Evolutionary conservation across 768 basidiomycete genomes (phyloP), one percentile per base, ranked within the genome.

Genomic region (Mycena leptocephala): DNA sequence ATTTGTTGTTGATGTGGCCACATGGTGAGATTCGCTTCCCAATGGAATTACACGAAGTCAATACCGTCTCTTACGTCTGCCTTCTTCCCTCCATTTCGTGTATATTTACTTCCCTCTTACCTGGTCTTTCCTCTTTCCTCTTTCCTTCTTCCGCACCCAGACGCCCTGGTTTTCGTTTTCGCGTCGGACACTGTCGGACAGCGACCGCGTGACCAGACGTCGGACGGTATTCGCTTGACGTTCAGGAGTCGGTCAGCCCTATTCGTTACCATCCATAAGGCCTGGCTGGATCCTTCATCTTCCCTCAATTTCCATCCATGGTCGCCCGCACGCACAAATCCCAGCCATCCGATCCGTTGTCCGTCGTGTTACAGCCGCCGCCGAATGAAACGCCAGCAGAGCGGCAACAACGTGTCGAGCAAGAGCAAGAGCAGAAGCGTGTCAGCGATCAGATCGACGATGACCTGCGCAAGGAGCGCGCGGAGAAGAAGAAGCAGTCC

Each of bases 301-400:
- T 22, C 32, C 35, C 24, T 22, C 10, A 24, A 35, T 14, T 28
- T 37, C 37, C 63, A 30, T 20, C 68, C 58, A 75, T 70, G 77
- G 56, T 63, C 53, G 65, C 70, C 51, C 70, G 55, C 41, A 67
- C 68, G 6, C 77, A 78, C 77, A 58, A 68, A 1, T 14, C 74
- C 28, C 74, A 75, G 70, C 77, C 64, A n/a, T 78, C 77, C 74
- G 90, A 91, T 80, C 90, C 90, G 7, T 84, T 92, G 64, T 84
- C 88, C 68, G 83, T 84, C 66, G 86, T 82, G 32, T 85, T 91
- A 70, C 84, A 83, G 32, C 91, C 91, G 16, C 91, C 91, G 35
- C 78, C 84, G 28, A 81, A 87, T 84, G 91, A 92, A 82, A 86
- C 89, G 3, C 87, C 88, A 20, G 86, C 89, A 39, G 87, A 88